Conservation (phyloP, 1,284 basidiomycete genomes). For the Irpex rosettiformis region DNA sequence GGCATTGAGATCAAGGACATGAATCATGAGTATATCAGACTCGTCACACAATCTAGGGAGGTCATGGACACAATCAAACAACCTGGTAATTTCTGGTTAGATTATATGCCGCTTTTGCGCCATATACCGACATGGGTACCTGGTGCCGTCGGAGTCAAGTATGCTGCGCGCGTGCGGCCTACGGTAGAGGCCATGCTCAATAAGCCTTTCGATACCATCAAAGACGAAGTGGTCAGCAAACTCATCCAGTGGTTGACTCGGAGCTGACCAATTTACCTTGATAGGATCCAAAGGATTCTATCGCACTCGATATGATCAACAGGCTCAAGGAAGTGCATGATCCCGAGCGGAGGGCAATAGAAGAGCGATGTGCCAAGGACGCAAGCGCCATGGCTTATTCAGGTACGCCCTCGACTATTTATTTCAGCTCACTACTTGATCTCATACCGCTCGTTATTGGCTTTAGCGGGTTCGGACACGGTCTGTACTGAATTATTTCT, state of each 20-base stretch:
- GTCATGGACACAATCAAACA: neutral
- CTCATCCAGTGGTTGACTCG: no score
- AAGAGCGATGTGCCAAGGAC: neutral
- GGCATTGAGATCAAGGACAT: conserved; percentile 24
- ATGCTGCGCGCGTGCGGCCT: conserved; percentile 17
- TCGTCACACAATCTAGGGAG: neutral
- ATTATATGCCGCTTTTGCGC: conserved; percentile 9
- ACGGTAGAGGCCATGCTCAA: conserved; percentile 21
- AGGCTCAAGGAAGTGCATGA: neutral
- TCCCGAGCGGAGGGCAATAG: neutral
- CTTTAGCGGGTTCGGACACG: conserved; percentile 8
- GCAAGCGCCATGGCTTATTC: conserved; percentile 5
- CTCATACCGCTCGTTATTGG: neutral
- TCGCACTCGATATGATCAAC: neutral
- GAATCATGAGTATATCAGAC: neutral
- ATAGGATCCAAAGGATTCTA: neutral
- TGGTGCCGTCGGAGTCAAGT: conserved; percentile 24
- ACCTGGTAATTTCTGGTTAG: neutral
- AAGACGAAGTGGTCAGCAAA: conserved; percentile 7
- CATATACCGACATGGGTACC: conserved; percentile 29
- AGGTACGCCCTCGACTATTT: neutral
- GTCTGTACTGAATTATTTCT: neutral
- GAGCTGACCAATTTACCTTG: no score
- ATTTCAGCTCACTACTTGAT: neutral
- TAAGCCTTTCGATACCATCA: conserved; percentile 20